Percentiles rank a stretch among this genome's conserved stretches.
These are phyloP conservation scores for Mrakia blollopis DNA, from an alignment of 768 basidiomycete species.

Conservation along the genomic window DNA sequence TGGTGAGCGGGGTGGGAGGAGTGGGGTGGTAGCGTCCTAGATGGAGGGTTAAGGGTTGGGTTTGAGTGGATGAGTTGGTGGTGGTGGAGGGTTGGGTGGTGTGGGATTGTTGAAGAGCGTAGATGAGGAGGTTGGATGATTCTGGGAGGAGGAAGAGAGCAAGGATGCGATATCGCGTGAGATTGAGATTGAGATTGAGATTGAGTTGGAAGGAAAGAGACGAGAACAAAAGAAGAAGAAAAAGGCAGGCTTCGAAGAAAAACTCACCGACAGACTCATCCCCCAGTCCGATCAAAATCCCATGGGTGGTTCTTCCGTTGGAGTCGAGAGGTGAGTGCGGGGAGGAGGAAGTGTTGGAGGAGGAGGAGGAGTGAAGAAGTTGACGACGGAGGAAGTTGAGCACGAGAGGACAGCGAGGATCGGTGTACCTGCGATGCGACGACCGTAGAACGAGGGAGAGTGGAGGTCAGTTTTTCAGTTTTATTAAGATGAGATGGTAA, in stretches of 20 bases:
- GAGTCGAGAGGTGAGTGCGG: not conserved
- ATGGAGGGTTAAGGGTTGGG: not conserved
- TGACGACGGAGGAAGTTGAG: constrained; percentile 12
- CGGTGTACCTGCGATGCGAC: constrained; percentile 11
- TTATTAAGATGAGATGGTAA: not conserved
- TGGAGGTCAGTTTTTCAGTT: too few species aligned
- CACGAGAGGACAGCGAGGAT: constrained; percentile 3
- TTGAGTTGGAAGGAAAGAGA: not conserved
- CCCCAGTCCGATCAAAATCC: constrained; percentile 5
- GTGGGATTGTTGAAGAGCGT: not conserved
- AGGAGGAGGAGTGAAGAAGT: not conserved
- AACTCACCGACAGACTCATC: constrained; percentile 16
- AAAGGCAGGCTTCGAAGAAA: not conserved
- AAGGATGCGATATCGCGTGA: not conserved
- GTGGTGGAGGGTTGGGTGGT: not conserved
- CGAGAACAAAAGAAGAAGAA: not conserved
- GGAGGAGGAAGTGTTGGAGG: not conserved
- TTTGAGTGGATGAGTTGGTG: not conserved
- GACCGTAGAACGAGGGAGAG: not conserved
- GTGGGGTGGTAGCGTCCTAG: not conserved
- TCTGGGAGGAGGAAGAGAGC: not conserved
- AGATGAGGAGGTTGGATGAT: constrained; percentile 10
- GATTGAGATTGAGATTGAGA: too few species aligned
- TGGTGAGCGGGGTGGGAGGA: not conserved
- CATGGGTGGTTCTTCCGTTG: not conserved